Conservation (phyloP, 345 rosid species). For the Nasturtium officinale region DNA sequence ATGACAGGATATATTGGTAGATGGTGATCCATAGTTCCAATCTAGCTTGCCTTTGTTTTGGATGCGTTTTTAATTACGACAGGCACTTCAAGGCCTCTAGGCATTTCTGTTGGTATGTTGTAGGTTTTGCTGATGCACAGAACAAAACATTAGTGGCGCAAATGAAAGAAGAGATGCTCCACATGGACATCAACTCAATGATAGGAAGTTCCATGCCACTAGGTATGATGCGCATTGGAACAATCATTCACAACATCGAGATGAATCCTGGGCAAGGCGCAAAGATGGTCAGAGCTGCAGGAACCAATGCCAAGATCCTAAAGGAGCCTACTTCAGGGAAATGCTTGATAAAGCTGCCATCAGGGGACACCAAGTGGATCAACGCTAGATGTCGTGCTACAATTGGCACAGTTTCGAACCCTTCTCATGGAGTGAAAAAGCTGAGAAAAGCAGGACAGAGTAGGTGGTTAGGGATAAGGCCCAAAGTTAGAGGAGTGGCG, state of each 20-base stretch:
- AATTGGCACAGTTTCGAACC: conserved; percentile 68
- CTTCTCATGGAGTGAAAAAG: conserved; percentile 61
- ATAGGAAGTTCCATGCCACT: conserved; percentile 89
- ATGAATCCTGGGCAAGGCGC: conserved; percentile 85
- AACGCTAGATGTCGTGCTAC: conserved; percentile 78
- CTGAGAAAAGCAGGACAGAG: conserved; percentile 89
- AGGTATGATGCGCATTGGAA: conserved; percentile 83
- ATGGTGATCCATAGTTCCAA: conserved; percentile 2
- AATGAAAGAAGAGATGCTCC: conserved; percentile 63
- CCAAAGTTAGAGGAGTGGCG: conserved; percentile 78
- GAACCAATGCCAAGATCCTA: conserved; percentile 82
- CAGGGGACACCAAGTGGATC: conserved; percentile 65
- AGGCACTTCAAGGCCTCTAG: conserved; percentile 4
- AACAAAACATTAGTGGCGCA: conserved; percentile 51
- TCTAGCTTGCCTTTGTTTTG: conserved; percentile 19
- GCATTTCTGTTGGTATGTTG: neutral
- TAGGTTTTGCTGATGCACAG: conserved; percentile 45
- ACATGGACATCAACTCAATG: conserved; percentile 80
- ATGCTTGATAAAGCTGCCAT: conserved; percentile 70
- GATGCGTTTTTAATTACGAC: neutral
- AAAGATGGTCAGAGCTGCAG: conserved; percentile 81
- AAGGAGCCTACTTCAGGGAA: conserved; percentile 63
- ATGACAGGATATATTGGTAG: neutral
- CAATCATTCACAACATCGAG: conserved; percentile 89
- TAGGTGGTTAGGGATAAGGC: conserved; percentile 84